phyloP scores from a whole-genome alignment of 2,329 filamentous ascomycete species.

The Fusarium falciforme region DNA sequence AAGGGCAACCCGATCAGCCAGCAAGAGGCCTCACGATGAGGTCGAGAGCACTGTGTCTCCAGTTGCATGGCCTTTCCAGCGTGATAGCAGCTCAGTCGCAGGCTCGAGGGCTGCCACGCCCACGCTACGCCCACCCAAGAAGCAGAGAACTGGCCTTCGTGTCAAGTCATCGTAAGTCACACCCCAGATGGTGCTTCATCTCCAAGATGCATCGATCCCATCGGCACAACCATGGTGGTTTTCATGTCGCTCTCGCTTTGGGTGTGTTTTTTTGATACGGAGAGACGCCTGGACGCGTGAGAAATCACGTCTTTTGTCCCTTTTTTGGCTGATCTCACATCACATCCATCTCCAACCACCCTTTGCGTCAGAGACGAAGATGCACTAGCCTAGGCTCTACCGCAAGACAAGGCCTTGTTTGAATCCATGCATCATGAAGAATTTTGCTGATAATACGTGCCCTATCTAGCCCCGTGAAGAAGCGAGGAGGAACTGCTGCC shows the following conservation, averaged over 20 bases:
- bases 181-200: conserved; percentile 6
- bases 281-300: conserved; percentile 16
- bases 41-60: conserved; percentile 66
- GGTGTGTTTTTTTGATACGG: not conserved
- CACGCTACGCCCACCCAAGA: conserved; percentile 67
- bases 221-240: not conserved
- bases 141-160: conserved; percentile 69
- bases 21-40: conserved; percentile 67
- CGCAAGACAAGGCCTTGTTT: not conserved
- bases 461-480: conserved; percentile 74
- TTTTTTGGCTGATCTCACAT: conserved; percentile 15
- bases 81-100: conserved; percentile 59
- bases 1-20: conserved; percentile 61
- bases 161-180: conserved; percentile 76
- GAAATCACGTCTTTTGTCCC: conserved; percentile 20
- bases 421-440: not conserved
- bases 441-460: conserved; percentile 41
- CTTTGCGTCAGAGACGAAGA: not conserved
- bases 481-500: conserved; percentile 75
- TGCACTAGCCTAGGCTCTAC: not conserved
- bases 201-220: conserved; percentile 1
- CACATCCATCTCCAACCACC: not conserved
- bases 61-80: conserved; percentile 60
- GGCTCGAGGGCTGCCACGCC: conserved; percentile 72
- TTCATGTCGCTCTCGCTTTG: not conserved